Base-by-base conservation (phyloP, 1,284 basidiomycete species). In the Moesziomyces aphidis region DNA sequence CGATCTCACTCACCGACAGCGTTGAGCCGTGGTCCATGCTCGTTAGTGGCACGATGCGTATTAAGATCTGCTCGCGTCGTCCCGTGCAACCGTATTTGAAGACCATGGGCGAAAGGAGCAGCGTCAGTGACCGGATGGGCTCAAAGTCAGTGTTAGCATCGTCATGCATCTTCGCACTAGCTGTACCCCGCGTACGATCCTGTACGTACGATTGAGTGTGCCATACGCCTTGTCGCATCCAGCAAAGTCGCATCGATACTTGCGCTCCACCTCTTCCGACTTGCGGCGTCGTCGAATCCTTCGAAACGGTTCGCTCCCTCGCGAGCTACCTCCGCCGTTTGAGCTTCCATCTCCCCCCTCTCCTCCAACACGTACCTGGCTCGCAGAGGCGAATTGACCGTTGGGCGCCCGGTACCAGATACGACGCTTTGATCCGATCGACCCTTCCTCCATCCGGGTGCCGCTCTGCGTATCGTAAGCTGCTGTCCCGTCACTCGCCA, bases 201-300 rank as follows among this genome's bases (percentile, higher is more conserved):
- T 6, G 5, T 23, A 75, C 67, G 53, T 42, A 76, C 73, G 93
- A 84, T 95, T 95, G 42, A 95, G 88, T 4, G 93, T 94, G 17
- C 93, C 93, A 79, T 94, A 94, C 31, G 91, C 59, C 86, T 95
- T 95, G 48, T 89, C 88, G 85, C 93, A 95, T 46, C 91, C 91
- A 2, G 90, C 90, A 88, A 90, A 95, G 68, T 87, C 87, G 87
- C 93, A 95, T 64, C 89, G 88, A 85, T 95, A 95, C 50, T 94
- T 87, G 28, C 94, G 89, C 85, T 95, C 94, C 69, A 95, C 94
- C 87, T 83, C 79, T 36, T 81, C 75, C 36, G 73, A 77, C 39
- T 80, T 74, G n/a, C 79, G 55, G 19, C 79, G 76, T 22, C 64
- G 61, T 44, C 73, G 73, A 23, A 76, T 76, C 17, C 59, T 50